Evolutionary conservation across 2,329 filamentous ascomycete species (phyloP).

Genomic region (Talaromyces sp.): DNA sequence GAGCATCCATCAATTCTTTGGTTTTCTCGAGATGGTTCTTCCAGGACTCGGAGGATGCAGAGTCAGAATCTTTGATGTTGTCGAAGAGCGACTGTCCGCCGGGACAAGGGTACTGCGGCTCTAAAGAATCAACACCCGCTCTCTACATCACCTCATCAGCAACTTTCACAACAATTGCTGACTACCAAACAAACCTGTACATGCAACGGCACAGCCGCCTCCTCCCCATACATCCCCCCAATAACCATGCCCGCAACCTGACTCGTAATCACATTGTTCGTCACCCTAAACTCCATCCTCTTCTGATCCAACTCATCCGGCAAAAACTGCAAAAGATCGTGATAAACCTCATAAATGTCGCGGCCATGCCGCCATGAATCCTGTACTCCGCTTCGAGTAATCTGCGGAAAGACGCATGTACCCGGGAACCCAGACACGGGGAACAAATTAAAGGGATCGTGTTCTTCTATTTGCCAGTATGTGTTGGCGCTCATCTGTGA

Average conservation of each 20-base stretch:
- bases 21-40: conserved; percentile 61
- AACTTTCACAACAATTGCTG: conserved; percentile 9
- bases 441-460: conserved; percentile 59
- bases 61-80: conserved; percentile 41
- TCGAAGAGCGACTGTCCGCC: conserved; percentile 48
- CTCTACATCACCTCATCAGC: neutral
- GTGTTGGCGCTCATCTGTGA: conserved; percentile 50
- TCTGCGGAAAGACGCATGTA: conserved; percentile 78
- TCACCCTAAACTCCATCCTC: conserved; percentile 66
- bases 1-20: conserved; percentile 53
- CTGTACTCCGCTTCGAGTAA: conserved; percentile 67
- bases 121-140: conserved; percentile 65
- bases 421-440: conserved; percentile 66
- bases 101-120: conserved; percentile 69
- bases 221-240: conserved; percentile 62
- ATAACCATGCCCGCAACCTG: conserved; percentile 76
- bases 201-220: conserved; percentile 47
- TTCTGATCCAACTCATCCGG: conserved; percentile 51
- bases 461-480: conserved; percentile 64
- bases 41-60: conserved; percentile 54
- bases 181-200: conserved; percentile 43
- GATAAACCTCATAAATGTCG: conserved; percentile 77
- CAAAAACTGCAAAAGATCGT: conserved; percentile 66
- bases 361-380: conserved; percentile 74
- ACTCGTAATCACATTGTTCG: conserved; percentile 78